Conservation (phyloP, 1,284 basidiomycete genomes). For the Trametes polyzona region DNA sequence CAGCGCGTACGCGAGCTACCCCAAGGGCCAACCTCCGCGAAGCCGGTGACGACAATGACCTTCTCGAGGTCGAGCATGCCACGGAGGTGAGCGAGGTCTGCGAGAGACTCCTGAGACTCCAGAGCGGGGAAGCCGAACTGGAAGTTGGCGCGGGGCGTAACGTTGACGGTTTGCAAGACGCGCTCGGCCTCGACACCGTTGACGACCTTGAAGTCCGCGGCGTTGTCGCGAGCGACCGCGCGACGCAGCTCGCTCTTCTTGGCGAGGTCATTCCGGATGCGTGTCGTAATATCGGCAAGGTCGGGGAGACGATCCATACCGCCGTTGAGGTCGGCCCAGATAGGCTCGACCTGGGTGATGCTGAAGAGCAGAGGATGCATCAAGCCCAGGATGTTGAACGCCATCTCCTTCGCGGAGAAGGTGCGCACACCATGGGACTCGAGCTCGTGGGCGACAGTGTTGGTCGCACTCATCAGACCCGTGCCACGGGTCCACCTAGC, state of each 20-base stretch:
- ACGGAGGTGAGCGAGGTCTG: slow-evolving; percentile 76
- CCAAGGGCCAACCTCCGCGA: slow-evolving; percentile 98
- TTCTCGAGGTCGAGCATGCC: slow-evolving; percentile 95
- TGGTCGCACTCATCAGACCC: slow-evolving; percentile 96
- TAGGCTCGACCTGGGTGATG: slow-evolving; percentile 99
- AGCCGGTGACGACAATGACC: slow-evolving; percentile 93
- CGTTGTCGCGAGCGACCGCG: slow-evolving; percentile 92
- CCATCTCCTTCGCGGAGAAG: slow-evolving; percentile 99
- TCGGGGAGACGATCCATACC: slow-evolving; percentile 97
- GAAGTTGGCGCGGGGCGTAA: slow-evolving; percentile 97
- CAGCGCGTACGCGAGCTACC: slow-evolving; percentile 98
- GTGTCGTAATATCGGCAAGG: slow-evolving; percentile 88
- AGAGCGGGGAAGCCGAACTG: slow-evolving; percentile 91
- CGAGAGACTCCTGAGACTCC: slow-evolving; percentile 67
- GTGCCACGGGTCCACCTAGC: slow-evolving; percentile 98
- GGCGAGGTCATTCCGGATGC: slow-evolving; percentile 80
- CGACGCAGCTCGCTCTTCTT: slow-evolving; percentile 91
- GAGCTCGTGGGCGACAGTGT: slow-evolving; percentile 93
- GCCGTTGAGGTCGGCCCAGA: slow-evolving; percentile 97
- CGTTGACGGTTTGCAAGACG: slow-evolving; percentile 89
- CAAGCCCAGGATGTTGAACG: slow-evolving; percentile 97
- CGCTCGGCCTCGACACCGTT: slow-evolving; percentile 94
- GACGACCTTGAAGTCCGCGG: slow-evolving; percentile 91
- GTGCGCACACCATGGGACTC: slow-evolving; percentile 95
- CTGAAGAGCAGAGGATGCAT: slow-evolving; percentile 99